phyloP scores from a whole-genome alignment of 1,139 yeast genomes.

The Keqinozyma sinolaborantium region DNA sequence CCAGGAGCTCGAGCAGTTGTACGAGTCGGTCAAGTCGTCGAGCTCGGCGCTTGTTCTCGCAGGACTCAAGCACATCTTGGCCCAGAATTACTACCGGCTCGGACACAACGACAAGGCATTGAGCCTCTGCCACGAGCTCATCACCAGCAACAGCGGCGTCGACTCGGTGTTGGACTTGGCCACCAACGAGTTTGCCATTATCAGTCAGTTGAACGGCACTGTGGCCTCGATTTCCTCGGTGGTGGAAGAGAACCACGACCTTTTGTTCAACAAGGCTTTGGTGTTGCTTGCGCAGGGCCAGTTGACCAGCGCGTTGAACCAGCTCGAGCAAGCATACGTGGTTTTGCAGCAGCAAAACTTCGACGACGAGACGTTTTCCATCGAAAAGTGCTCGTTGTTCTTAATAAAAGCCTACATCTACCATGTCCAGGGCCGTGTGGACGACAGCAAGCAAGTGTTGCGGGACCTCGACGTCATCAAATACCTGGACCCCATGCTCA shows the following conservation, averaged over 20 bases:
- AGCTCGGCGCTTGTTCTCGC: constrained; percentile 23
- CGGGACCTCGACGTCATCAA: constrained; percentile 16
- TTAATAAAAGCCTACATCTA: constrained; percentile 69
- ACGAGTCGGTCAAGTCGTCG: constrained; percentile 21
- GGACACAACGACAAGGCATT: constrained; percentile 60
- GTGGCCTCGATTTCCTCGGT: constrained; percentile 3
- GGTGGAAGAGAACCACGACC: constrained; percentile 27
- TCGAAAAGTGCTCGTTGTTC: constrained; percentile 59
- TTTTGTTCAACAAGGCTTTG: constrained; percentile 65
- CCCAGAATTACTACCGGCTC: constrained; percentile 71
- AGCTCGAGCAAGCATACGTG: constrained; percentile 50
- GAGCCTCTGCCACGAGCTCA: constrained; percentile 49
- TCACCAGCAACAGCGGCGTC: constrained; percentile 33
- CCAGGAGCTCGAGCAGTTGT: constrained; percentile 37
- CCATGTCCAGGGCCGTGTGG: constrained; percentile 42
- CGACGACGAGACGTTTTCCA: constrained; percentile 33
- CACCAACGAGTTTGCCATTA: constrained; percentile 67
- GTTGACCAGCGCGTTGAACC: constrained; percentile 37
- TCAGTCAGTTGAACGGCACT: constrained; percentile 44
- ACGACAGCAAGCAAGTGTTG: constrained; percentile 40
- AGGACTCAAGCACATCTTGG: constrained; percentile 72
- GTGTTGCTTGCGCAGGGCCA: constrained; percentile 46
- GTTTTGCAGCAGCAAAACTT: constrained; percentile 38
- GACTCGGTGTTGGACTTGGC: constrained; percentile 53
- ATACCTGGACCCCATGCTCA: constrained; percentile 28